Base-by-base conservation (phyloP, 768 basidiomycete species). In the Tulasnella sp. region DNA sequence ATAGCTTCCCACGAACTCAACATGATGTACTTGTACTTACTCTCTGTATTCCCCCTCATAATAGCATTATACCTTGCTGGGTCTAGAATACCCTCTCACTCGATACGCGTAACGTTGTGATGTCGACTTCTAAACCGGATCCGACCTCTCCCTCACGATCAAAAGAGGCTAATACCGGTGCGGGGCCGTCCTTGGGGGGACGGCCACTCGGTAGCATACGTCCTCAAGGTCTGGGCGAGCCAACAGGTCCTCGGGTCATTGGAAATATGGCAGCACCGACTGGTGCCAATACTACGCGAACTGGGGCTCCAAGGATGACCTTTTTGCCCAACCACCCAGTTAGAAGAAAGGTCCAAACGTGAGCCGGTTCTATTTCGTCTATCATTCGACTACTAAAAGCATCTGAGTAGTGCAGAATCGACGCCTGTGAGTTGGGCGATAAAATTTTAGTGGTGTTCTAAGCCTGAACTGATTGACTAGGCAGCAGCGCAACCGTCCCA, bases 231-330 rank as follows among this genome's bases (percentile, higher is more conserved):
- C 8, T 34, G 17, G n/a, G 21, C 12, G 17, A 6, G 7, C n/a
- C n/a, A n/a, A 25, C 34, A 27, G 42, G 55, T 32, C 32, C 55
- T n/a, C 46, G 55, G 17, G 55, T 31, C 41, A 57, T 57, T 19
- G 55, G 43, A 19, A 57, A 57, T 34, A 57, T 37, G 14, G 55
- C 43, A 6, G 42, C 37, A 19, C 43, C 25, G 15, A 27, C 55
- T 31, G 32, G 34, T 21, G 19, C 55, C 21, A 45, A 25, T 32
- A 31, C 35, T 19, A 57, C 55, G 5, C 25, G 55, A 32, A 45
- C 42, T 21, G 55, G 55, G 6, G 55, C 32, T 4, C 55, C 55
- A 1, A 57, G 42, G 31, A 57, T 57, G 55, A 57, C 55, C 3
- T 57, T 57, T 49, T 17, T 45, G n/a, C 55, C 55, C 21, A 2